phyloP scores from a whole-genome alignment of 2,329 filamentous ascomycete genomes.

The Colletotrichum liaoningense region DNA sequence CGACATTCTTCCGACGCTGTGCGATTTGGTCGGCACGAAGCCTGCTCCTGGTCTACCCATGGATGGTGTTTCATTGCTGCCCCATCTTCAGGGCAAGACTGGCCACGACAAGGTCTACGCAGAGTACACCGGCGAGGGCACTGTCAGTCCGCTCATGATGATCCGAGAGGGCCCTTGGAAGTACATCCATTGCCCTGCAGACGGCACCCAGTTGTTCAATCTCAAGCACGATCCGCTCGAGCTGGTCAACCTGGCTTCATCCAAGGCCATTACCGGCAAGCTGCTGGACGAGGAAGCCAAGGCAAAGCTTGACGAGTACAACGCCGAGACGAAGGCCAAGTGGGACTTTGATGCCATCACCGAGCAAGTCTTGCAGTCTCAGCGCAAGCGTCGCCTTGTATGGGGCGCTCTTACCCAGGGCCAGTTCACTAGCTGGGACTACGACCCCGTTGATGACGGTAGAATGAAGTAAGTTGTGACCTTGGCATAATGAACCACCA shows the following conservation, averaged over 20 bases:
- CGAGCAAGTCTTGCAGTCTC: slow-evolving; percentile 77
- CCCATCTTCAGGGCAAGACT: slow-evolving; percentile 76
- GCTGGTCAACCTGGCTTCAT: slow-evolving; percentile 75
- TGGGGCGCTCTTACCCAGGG: slow-evolving; percentile 85
- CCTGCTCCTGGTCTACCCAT: slow-evolving; percentile 80
- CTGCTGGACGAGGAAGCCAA: slow-evolving; percentile 57
- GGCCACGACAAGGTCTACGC: slow-evolving; percentile 90
- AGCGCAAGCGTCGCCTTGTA: slow-evolving; percentile 82
- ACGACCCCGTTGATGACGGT: slow-evolving; percentile 79
- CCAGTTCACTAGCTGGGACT: slow-evolving; percentile 85
- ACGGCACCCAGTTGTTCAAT: slow-evolving; percentile 88
- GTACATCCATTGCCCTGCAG: slow-evolving; percentile 86
- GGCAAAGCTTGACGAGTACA: slow-evolving; percentile 72
- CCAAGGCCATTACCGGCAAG: slow-evolving; percentile 48
- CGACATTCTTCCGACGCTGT: slow-evolving; percentile 89
- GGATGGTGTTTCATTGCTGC: slow-evolving; percentile 84
- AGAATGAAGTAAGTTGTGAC: slow-evolving; percentile 66
- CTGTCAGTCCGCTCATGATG: slow-evolving; percentile 91
- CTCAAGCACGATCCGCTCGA: slow-evolving; percentile 80
- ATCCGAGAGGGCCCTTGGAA: slow-evolving; percentile 92
- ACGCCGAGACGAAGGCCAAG: slow-evolving; percentile 76
- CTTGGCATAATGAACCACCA: slow-evolving; percentile 39
- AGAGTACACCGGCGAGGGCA: slow-evolving; percentile 95
- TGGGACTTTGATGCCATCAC: slow-evolving; percentile 89
- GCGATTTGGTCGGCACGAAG: slow-evolving; percentile 81